These are phyloP conservation scores for Annulohypoxylon nitens DNA, from an alignment of 495 filamentous ascomycete species.

Conservation along the genomic window DNA sequence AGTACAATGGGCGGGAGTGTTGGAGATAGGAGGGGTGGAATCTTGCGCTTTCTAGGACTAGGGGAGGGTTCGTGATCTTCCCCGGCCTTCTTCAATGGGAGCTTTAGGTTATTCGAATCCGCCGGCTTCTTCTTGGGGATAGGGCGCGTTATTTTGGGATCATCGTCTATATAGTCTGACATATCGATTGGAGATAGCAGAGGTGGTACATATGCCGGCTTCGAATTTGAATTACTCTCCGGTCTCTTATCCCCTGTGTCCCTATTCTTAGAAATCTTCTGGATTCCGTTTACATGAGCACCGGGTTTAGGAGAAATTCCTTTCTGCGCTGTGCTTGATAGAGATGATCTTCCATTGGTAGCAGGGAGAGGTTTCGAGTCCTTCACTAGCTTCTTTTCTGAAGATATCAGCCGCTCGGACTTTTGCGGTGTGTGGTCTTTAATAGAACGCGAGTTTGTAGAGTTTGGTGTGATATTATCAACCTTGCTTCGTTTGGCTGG, in stretches of 20 bases:
- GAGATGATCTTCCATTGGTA: slow-evolving; percentile 53
- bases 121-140: slow-evolving; percentile 49
- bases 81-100: slow-evolving; percentile 46
- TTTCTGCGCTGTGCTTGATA: slow-evolving; percentile 50
- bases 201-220: slow-evolving; percentile 50
- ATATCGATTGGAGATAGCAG: slow-evolving; percentile 60
- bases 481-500: slow-evolving; percentile 56
- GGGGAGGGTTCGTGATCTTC: slow-evolving; percentile 54
- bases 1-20: slow-evolving; percentile 62
- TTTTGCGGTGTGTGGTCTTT: slow-evolving; percentile 46
- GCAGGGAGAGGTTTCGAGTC: slow-evolving; percentile 46
- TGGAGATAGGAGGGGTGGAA: slow-evolving; percentile 63
- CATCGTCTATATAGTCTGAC: slow-evolving; percentile 50
- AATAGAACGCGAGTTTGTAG: slow-evolving; percentile 40
- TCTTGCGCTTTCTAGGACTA: slow-evolving; percentile 53
- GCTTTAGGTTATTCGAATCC: slow-evolving; percentile 44
- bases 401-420: slow-evolving; percentile 42
- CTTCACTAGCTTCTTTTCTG: slow-evolving; percentile 46
- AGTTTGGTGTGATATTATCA: slow-evolving; percentile 49
- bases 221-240: slow-evolving; percentile 47
- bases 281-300: slow-evolving; percentile 56
- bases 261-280: slow-evolving; percentile 49
- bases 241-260: slow-evolving; percentile 54
- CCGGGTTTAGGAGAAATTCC: slow-evolving; percentile 56
- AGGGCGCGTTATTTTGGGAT: slow-evolving; percentile 44